phyloP scores from a whole-genome alignment of 768 basidiomycete genomes.

The Suillus alpinus region DNA sequence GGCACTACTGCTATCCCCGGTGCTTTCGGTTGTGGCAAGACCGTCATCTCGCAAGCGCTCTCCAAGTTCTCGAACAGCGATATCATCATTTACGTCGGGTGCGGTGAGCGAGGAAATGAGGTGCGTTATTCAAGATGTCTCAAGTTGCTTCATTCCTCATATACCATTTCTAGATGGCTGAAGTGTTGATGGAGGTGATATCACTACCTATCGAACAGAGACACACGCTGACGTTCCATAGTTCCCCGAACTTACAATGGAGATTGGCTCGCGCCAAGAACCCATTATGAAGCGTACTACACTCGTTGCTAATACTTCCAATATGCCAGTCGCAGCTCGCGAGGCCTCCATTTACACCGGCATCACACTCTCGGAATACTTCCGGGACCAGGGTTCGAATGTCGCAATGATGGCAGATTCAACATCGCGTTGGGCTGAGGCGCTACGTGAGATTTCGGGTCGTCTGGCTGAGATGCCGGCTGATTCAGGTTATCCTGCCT shows the following conservation, averaged over 20 bases:
- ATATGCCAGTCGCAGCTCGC: constrained; percentile 99
- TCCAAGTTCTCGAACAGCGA: constrained; percentile 99
- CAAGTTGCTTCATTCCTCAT: constrained; percentile 42
- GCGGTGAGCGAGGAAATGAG: constrained; percentile 98
- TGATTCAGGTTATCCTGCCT: constrained; percentile 98
- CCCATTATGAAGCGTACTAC: constrained; percentile 99
- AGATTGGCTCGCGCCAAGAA: constrained; percentile 88
- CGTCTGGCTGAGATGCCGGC: constrained; percentile 99
- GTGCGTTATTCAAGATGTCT: constrained; percentile 34
- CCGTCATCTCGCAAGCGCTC: constrained; percentile 96
- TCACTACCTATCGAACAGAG: neutral
- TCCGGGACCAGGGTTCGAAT: constrained; percentile 97
- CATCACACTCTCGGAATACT: constrained; percentile 98
- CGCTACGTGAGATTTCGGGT: constrained; percentile 97
- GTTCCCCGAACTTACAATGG: constrained; percentile 94
- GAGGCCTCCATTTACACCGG: constrained; percentile 99
- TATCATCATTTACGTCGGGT: constrained; percentile 98
- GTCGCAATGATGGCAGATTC: constrained; percentile 99
- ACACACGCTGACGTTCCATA: constrained; percentile 11
- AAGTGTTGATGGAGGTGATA: constrained; percentile 93
- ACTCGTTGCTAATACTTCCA: constrained; percentile 97
- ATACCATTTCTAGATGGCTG: constrained; percentile 70
- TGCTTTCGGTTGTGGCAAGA: constrained; percentile 98
- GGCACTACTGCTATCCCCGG: constrained; percentile 98
- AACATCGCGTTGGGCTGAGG: constrained; percentile 98